Conservation (phyloP, 306 rosid species). For the Comarum palustre region DNA sequence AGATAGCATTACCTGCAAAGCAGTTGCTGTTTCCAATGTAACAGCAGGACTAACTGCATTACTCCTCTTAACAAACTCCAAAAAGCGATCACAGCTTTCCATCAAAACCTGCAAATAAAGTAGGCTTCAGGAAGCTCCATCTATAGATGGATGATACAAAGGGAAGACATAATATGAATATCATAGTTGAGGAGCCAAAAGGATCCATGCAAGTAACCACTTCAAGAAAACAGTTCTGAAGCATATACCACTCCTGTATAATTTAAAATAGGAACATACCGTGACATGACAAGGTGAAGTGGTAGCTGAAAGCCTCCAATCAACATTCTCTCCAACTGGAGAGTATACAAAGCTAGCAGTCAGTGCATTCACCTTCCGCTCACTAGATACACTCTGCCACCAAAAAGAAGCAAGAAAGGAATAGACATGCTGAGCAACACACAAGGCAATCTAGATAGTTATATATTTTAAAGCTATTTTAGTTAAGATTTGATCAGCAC, state of each 20-base stretch:
- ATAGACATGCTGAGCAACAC: constrained; percentile 18
- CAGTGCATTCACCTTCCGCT: constrained; percentile 86
- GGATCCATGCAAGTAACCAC: constrained; percentile 1
- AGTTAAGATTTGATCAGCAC: neutral
- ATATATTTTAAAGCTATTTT: neutral
- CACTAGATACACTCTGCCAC: constrained; percentile 75
- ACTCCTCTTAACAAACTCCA: constrained; percentile 84
- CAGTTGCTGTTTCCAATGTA: constrained; percentile 89
- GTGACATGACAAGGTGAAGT: constrained; percentile 93
- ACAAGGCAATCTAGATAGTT: neutral
- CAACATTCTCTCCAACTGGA: constrained; percentile 91
- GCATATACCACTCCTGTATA: constrained; percentile 6
- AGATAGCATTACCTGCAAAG: constrained; percentile 72
- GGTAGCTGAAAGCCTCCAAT: constrained; percentile 90
- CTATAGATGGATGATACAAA: neutral
- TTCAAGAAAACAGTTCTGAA: constrained; percentile 2
- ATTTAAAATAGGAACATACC: constrained; percentile 45
- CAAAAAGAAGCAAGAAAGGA: constrained; percentile 18
- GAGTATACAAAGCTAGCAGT: constrained; percentile 82
- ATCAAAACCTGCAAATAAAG: constrained; percentile 54
- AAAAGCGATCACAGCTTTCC: constrained; percentile 77
- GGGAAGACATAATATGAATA: neutral
- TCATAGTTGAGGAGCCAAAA: neutral
- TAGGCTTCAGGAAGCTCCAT: constrained; percentile 16
- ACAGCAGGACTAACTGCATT: constrained; percentile 92